Evolutionary conservation across 163 green algal species (phyloP).

Genomic region (Smithsoniella earleae): DNA sequence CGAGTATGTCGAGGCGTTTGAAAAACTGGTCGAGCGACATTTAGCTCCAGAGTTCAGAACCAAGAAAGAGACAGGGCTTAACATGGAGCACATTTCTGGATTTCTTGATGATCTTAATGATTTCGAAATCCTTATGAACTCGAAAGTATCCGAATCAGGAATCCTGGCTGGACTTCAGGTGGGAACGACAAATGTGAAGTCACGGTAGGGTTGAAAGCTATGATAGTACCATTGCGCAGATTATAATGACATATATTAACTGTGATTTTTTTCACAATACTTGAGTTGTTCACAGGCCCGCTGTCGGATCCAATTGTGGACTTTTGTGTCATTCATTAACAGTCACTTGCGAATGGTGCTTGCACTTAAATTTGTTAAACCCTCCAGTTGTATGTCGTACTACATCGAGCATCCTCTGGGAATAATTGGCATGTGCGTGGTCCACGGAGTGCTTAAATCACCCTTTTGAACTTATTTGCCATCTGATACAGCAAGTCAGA

Average conservation of each 20-base stretch:
- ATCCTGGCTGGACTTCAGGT: constrained; percentile 46
- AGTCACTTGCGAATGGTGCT: neutral
- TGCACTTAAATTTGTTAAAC: neutral
- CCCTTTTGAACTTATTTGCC: too few relatives aligned
- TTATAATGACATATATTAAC: neutral
- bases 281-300: too few relatives aligned
- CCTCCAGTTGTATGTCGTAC: neutral
- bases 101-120: constrained; percentile 55
- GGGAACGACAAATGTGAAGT: too few relatives aligned
- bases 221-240: neutral
- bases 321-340: neutral
- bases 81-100: constrained; percentile 39
- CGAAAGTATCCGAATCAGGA: constrained; percentile 50
- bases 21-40: constrained; percentile 9
- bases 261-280: neutral
- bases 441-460: too few relatives aligned
- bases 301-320: neutral
- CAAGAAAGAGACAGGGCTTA: constrained; percentile 33
- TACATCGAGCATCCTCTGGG: neutral
- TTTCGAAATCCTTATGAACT: constrained; percentile 68
- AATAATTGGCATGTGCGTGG: too few relatives aligned
- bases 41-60: constrained; percentile 18
- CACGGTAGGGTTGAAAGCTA: neutral
- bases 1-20: constrained; percentile 13
- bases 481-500: too few relatives aligned